These are phyloP conservation scores for Apium graveolens DNA, from an alignment of 129 eudicot genomes.

Conservation along the genomic window DNA sequence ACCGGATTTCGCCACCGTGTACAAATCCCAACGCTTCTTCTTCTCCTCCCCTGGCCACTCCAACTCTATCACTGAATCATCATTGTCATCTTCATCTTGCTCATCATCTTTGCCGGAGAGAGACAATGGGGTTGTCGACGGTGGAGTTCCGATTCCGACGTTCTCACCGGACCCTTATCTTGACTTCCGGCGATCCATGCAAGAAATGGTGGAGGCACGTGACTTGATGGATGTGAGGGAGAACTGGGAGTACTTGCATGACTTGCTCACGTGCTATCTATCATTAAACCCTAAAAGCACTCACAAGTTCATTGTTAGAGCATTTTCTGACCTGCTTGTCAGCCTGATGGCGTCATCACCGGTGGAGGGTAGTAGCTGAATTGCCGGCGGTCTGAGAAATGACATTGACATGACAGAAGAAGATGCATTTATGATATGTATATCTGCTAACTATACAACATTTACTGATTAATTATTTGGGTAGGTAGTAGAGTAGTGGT, in stretches of 20 bases:
- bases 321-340: slow-evolving; percentile 79
- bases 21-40: slow-evolving; percentile 79
- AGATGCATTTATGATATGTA: not conserved
- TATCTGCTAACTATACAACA: not conserved
- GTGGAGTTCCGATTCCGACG: slow-evolving; percentile 58
- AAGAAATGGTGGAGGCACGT: slow-evolving; percentile 99
- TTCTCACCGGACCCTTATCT: slow-evolving; percentile 78
- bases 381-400: not conserved
- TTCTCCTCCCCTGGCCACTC: slow-evolving; percentile 91
- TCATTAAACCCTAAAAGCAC: slow-evolving; percentile 73
- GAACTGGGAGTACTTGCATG: slow-evolving; percentile 78
- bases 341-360: slow-evolving; percentile 40
- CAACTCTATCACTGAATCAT: slow-evolving; percentile 71
- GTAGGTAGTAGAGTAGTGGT: not conserved
- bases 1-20: slow-evolving; percentile 60
- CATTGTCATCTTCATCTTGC: slow-evolving; percentile 33
- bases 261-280: slow-evolving; percentile 74
- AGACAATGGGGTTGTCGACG: slow-evolving; percentile 8
- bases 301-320: slow-evolving; percentile 81
- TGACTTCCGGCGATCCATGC: slow-evolving; percentile 93
- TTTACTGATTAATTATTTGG: not conserved
- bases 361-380: slow-evolving; percentile 4
- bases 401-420: not conserved
- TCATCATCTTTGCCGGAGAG: slow-evolving; percentile 28
- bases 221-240: slow-evolving; percentile 45